Conservation (phyloP, 2,329 filamentous ascomycete genomes). For the Colletotrichum sp. region DNA sequence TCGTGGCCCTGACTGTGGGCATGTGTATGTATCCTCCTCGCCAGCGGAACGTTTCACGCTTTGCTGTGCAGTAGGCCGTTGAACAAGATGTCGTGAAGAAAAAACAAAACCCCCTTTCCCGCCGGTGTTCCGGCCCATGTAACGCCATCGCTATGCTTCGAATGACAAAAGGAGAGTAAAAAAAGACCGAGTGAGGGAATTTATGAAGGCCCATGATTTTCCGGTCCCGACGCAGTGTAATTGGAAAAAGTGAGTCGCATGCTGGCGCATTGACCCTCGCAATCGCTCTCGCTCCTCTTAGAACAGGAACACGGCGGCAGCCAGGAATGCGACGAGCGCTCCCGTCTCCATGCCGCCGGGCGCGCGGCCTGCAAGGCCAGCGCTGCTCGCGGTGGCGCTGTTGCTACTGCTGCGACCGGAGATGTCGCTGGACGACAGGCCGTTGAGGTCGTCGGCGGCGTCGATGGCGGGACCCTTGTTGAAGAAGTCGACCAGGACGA, state of each 20-base stretch:
- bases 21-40: background rate
- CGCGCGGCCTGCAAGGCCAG: constrained; percentile 12
- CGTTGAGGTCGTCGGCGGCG: constrained; percentile 73
- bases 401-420: constrained; percentile 37
- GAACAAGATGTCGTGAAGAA: background rate
- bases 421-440: constrained; percentile 39
- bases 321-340: constrained; percentile 49
- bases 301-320: constrained; percentile 42
- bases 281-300: constrained; percentile 21
- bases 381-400: constrained; percentile 19
- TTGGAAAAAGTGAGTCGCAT: background rate
- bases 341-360: constrained; percentile 33
- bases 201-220: background rate
- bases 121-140: background rate
- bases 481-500: constrained; percentile 82
- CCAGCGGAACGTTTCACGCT: background rate
- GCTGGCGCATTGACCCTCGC: background rate
- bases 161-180: background rate
- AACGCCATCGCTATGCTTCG: constrained; percentile 35
- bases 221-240: background rate
- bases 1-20: background rate
- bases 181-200: background rate
- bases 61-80: background rate
- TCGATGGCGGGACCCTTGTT: constrained; percentile 73
- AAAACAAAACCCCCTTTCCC: background rate